Conservation (phyloP, 139 green algal genomes). For the Zygnema circumcarinatum region DNA sequence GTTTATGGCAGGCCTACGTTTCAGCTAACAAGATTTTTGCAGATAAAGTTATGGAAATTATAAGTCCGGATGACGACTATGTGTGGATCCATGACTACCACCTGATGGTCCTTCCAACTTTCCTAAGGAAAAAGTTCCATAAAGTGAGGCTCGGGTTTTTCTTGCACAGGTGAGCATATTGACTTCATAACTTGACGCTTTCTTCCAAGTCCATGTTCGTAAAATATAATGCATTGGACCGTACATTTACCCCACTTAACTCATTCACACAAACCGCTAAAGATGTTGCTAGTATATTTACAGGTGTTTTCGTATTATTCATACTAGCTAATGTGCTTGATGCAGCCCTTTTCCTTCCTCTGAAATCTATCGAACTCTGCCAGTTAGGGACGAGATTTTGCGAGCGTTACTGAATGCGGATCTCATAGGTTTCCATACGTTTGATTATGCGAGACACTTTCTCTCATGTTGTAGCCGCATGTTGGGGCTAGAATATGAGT, state of each 20-base stretch:
- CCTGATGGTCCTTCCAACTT: slow-evolving; percentile 92
- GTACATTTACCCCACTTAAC: too few relatives aligned
- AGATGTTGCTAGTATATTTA: too few relatives aligned
- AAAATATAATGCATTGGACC: too few relatives aligned
- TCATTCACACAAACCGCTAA: too few relatives aligned
- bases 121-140: slow-evolving; percentile 76
- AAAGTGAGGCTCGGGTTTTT: slow-evolving; percentile 65
- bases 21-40: slow-evolving; percentile 92
- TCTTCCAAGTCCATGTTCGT: too few relatives aligned
- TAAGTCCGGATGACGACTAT: slow-evolving; percentile 77
- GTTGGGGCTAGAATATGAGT: slow-evolving; percentile 94
- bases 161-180: slow-evolving; percentile 56
- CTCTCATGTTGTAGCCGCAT: slow-evolving; percentile 94
- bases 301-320: too few relatives aligned
- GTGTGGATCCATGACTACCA: slow-evolving; percentile 99
- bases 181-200: too few relatives aligned
- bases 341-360: slow-evolving; percentile 95
- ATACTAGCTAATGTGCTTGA: too few relatives aligned
- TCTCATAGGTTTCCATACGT: slow-evolving; percentile 97
- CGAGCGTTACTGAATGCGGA: slow-evolving; percentile 93
- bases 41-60: slow-evolving; percentile 69
- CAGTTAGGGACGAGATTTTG: slow-evolving; percentile 90
- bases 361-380: slow-evolving; percentile 97
- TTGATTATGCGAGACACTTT: slow-evolving; percentile 99
- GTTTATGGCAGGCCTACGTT: slow-evolving; percentile 94